Base-by-base conservation (phyloP, 352 stramenopile species). In the Thalassiosira exigua region DNA sequence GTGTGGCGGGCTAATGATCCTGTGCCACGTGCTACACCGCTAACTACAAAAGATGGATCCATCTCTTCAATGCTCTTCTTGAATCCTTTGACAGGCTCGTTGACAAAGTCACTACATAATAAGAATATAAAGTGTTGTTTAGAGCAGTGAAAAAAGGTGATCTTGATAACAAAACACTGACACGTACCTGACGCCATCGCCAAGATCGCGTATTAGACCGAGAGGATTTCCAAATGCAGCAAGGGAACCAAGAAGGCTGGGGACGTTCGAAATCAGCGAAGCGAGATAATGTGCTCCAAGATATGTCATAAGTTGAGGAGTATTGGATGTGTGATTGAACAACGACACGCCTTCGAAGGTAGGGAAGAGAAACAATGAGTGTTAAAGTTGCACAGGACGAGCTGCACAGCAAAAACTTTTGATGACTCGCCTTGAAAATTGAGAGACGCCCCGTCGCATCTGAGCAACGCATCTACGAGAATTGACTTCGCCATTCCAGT, bases 141-240 rank as follows among this genome's bases (percentile, higher is more conserved):
- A 19, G 12, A n/a, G 22, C 33, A 7, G 21, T 29, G 7, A 60
- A 75, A 22, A 27, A 68, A 21, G n/a, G n/a, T n/a, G n/a, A n/a
- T n/a, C n/a, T n/a, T n/a, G n/a, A n/a, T n/a, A n/a, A n/a, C n/a
- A n/a, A n/a, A n/a, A n/a, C n/a, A 7, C 17, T 3, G 24, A 58
- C 21, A 52, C 46, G 50, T 32, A 81, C 64, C 61, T 90, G 1
- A 92, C 72, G 50, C 88, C 87, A 62, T 92, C 85, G 9, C 90
- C 88, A 60, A 96, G 64, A 48, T 89, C 86, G 2, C 86, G 79
- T 12, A 95, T 87, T 44, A 96, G 79, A 39, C 90, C 91, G 9
- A 95, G 58, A 33, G 92, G 92, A 64, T 96, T 96, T 12, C 92
- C 92, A 73, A 96, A 89, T 3, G 90, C 90, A 51, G 90, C 71